Evolutionary conservation across 2,329 filamentous ascomycete genomes (phyloP), one percentile per base, ranked within the genome.

Genomic region (Myriangium duriaei): DNA sequence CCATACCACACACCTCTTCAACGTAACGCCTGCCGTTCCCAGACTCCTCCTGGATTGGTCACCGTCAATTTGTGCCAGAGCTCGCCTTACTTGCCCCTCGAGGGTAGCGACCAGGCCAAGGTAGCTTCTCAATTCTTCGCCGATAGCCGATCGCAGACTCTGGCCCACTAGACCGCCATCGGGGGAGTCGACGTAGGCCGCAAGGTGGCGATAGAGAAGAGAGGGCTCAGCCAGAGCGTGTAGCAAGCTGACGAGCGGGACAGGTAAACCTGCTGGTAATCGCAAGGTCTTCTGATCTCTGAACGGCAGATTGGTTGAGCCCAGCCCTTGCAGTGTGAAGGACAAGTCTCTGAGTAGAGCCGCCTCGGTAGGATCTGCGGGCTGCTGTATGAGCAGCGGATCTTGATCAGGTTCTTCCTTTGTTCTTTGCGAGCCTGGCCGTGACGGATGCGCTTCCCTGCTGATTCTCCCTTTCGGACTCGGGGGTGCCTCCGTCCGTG

Each of bases 1-100:
- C 92, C 92, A 98, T 15, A 98, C 81, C 2, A 98, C 81, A 51
- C 88, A 96, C 55, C 91, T 72, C 58, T 96, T 96, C 35, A 98
- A 65, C 0, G 91, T 98, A 11, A 98, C 88, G 2, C 87, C 86
- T 1, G 83, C 79, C 50, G 87, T 91, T 4, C 84, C 80, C 37
- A 92, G 76, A 2, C 80, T 79, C 31, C 74, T 72, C 32, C 78
- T 70, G 7, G 34, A 40, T 2, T 81, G 74, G 2, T 67, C 64
- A 36, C 81, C 75, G 45, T 83, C 76, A n/a, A 91, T 63, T 5
- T 79, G 74, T 4, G 79, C 71, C 34, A 96, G 63, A 1, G 87
- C 86, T 44, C 82, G 71, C 42, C 88, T 74, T 39, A 96, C 94
- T 57, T 98, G 88, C 9, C 79, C 82, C 61, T 98, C 91, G 5